Percentiles rank a stretch among this genome's conserved stretches.
phyloP scores from a whole-genome alignment of 2,329 filamentous ascomycete genomes.

The Mycosphaerella sp. region DNA sequence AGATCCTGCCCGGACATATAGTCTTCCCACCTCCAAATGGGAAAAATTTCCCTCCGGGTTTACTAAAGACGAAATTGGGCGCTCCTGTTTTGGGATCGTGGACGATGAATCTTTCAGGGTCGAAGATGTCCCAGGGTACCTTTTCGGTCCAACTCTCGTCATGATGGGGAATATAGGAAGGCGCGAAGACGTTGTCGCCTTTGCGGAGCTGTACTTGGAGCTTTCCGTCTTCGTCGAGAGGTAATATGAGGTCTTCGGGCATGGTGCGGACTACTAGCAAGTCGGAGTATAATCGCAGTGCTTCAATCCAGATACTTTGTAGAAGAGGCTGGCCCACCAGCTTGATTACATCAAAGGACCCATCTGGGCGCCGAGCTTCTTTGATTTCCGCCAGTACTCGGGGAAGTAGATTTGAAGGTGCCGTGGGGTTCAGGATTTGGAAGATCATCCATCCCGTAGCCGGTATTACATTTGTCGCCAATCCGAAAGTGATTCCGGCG shows the following conservation, averaged over 20 bases:
- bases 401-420: conserved; percentile 22
- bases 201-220: conserved; percentile 19
- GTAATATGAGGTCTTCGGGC: conserved; percentile 26
- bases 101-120: conserved; percentile 29
- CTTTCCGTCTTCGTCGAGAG: conserved; percentile 28
- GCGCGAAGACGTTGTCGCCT: conserved; percentile 30
- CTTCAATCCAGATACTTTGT: conserved; percentile 33
- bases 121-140: conserved; percentile 21
- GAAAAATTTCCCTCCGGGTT: conserved; percentile 29
- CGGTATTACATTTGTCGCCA: conserved; percentile 32
- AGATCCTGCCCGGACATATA: conserved; percentile 27
- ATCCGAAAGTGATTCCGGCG: conserved; percentile 32
- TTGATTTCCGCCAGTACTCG: conserved; percentile 29
- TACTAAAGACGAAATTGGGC: conserved; percentile 25
- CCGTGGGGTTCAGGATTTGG: conserved; percentile 29
- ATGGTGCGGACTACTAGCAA: conserved; percentile 31
- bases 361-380: conserved; percentile 21
- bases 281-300: conserved; percentile 32
- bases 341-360: conserved; percentile 26
- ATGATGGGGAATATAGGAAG: conserved; percentile 29
- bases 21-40: conserved; percentile 32
- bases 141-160: conserved; percentile 26
- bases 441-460: conserved; percentile 33
- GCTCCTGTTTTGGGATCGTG: conserved; percentile 27
- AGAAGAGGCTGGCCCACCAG: conserved; percentile 31